Conservation (phyloP, 352 stramenopile species). For the Aphanomyces euteiches region DNA sequence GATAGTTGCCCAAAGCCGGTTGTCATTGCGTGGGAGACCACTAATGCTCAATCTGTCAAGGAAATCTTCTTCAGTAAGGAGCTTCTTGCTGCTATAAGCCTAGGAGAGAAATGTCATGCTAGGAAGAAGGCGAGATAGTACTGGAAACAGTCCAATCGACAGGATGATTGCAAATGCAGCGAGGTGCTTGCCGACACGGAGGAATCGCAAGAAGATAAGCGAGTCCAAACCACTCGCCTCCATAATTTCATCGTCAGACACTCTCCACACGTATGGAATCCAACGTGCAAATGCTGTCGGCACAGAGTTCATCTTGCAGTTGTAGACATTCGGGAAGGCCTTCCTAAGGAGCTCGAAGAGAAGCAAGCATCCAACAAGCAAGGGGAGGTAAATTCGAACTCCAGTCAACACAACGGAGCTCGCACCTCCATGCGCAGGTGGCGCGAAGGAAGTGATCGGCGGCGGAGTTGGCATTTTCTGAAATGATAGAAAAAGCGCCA, state of each 20-base stretch:
- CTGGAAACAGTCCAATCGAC: constrained; percentile 63
- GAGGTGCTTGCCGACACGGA: constrained; percentile 65
- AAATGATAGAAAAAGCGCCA: neutral
- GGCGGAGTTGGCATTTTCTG: neutral
- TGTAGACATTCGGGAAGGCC: constrained; percentile 45
- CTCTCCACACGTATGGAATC: constrained; percentile 57
- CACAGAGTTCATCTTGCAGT: constrained; percentile 48
- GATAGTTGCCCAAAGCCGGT: constrained; percentile 60
- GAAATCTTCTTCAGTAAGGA: neutral
- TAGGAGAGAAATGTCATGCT: constrained; percentile 18
- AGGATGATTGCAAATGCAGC: constrained; percentile 48
- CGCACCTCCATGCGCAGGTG: neutral
- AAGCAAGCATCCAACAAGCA: constrained; percentile 51
- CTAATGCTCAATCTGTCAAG: constrained; percentile 26
- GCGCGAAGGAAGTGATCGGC: neutral
- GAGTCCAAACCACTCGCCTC: constrained; percentile 62
- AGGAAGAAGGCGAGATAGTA: constrained; percentile 22
- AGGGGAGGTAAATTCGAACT: constrained; percentile 49
- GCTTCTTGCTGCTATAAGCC: constrained; percentile 25
- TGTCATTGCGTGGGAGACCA: constrained; percentile 39
- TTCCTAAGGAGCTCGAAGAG: constrained; percentile 60
- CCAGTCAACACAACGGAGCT: constrained; percentile 8
- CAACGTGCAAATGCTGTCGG: constrained; percentile 41
- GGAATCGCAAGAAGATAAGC: constrained; percentile 72
- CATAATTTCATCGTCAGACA: constrained; percentile 56